Percentiles rank a stretch among this genome's conserved stretches.
These are phyloP conservation scores for Eucalyptus decipiens DNA, from an alignment of 345 rosid genomes.

Conservation along the genomic window DNA sequence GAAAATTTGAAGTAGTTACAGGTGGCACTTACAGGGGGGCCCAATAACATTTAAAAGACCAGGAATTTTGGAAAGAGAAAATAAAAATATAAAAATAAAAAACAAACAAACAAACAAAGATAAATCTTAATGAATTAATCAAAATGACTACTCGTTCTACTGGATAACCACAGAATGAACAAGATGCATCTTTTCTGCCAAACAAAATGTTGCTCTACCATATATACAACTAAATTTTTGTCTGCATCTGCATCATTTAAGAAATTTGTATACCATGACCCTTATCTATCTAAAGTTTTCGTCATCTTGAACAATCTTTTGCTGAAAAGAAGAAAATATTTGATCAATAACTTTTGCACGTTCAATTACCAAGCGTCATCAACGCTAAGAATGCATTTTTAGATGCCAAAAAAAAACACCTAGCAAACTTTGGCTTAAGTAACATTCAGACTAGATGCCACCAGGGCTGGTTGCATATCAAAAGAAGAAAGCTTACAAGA, in stretches of 20 bases:
- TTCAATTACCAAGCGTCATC: neutral
- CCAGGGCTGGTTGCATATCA: neutral
- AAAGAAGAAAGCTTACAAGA: slow-evolving; percentile 51
- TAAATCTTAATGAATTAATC: neutral
- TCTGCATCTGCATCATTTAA: neutral
- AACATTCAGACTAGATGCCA: neutral
- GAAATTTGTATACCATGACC: neutral
- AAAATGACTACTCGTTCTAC: neutral
- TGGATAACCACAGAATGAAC: neutral
- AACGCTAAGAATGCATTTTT: neutral
- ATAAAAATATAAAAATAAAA: too few species aligned
- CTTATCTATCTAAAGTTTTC: neutral
- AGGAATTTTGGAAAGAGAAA: neutral
- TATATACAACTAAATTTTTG: neutral
- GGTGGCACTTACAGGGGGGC: neutral
- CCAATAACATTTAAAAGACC: neutral
- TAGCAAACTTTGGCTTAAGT: neutral
- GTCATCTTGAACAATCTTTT: neutral
- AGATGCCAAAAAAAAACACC: neutral
- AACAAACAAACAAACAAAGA: neutral
- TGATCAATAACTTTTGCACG: neutral
- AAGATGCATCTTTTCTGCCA: neutral
- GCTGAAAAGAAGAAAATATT: neutral
- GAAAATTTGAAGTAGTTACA: neutral
- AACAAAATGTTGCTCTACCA: neutral